A percentile compares a stretch with the other conserved stretches of the same genome.
Evolutionary conservation across 768 basidiomycete genomes (phyloP).

Genomic region (Mycena galopus): DNA sequence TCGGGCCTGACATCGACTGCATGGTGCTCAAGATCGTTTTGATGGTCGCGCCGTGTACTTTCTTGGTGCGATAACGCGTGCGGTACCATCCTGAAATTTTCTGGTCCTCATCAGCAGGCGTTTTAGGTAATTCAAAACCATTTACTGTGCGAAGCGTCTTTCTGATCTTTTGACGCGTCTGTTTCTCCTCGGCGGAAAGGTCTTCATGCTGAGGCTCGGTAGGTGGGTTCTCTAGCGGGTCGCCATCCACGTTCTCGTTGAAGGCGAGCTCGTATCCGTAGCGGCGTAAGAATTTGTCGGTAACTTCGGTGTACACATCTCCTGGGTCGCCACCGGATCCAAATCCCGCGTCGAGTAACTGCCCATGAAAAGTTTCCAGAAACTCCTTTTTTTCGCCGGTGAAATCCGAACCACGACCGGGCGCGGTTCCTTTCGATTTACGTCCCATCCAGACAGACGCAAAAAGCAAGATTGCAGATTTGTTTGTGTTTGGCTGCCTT

Average conservation of each 20-base stretch:
- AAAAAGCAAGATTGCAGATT: too few relatives aligned
- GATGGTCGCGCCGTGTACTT: not conserved
- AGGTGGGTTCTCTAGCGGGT: not conserved
- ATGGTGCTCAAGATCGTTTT: not conserved
- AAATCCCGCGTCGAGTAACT: not conserved
- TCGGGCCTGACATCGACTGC: not conserved
- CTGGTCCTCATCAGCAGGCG: too few relatives aligned
- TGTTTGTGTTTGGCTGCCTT: too few relatives aligned
- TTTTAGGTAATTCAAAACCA: too few relatives aligned
- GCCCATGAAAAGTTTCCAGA: not conserved
- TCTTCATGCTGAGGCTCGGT: too few relatives aligned
- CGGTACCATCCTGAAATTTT: constrained; percentile 26
- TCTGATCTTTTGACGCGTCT: too few relatives aligned
- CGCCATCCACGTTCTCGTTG: not conserved
- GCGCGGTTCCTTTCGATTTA: not conserved
- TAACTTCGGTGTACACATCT: not conserved
- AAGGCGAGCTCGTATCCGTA: not conserved
- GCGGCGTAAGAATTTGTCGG: not conserved
- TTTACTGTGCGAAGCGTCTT: too few relatives aligned
- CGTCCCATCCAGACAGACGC: not conserved
- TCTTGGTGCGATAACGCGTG: constrained; percentile 5
- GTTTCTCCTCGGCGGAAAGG: too few relatives aligned
- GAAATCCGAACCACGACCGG: not conserved
- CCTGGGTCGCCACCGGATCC: not conserved
- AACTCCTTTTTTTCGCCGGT: not conserved